Percentiles rank a stretch among this genome's conserved stretches.
Conservation (phyloP, 495 filamentous ascomycete species). For the Hypoxylon lienhwacheense region DNA sequence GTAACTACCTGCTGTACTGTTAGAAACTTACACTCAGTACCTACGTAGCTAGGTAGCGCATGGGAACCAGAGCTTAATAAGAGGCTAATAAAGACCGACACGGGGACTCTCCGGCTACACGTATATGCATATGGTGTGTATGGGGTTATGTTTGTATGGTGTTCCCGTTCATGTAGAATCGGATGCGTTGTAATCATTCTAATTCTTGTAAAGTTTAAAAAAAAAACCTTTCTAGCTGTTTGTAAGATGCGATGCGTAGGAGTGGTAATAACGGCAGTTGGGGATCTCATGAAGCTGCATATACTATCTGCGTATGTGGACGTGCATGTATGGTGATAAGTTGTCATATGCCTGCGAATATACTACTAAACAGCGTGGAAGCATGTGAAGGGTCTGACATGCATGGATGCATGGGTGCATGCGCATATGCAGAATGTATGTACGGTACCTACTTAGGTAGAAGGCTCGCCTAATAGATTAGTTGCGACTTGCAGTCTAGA, state of each 20-base stretch:
- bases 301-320: background rate
- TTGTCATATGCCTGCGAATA: slow-evolving; percentile 14
- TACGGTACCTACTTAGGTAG: background rate
- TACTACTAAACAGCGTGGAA: slow-evolving; percentile 15
- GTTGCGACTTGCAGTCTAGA: slow-evolving; percentile 24
- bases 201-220: too few species aligned
- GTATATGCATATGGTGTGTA: too few species aligned
- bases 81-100: slow-evolving; percentile 24
- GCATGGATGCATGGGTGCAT: slow-evolving; percentile 14
- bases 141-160: too few species aligned
- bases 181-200: too few species aligned
- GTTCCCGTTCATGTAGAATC: background rate
- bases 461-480: slow-evolving; percentile 29
- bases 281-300: slow-evolving; percentile 18
- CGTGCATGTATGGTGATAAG: slow-evolving; percentile 15
- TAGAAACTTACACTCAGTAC: too few species aligned
- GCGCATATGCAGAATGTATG: slow-evolving; percentile 3
- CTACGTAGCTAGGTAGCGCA: slow-evolving; percentile 14
- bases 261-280: slow-evolving; percentile 27
- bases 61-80: slow-evolving; percentile 14
- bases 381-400: slow-evolving; percentile 32
- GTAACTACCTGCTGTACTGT: too few species aligned
- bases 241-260: slow-evolving; percentile 8
- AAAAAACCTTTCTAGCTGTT: slow-evolving; percentile 7
- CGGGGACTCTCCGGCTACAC: slow-evolving; percentile 11